Percentiles rank a stretch among this genome's conserved stretches.
These are phyloP conservation scores for Venturia effusa DNA, from an alignment of 2,329 filamentous ascomycete genomes.

Conservation along the genomic window DNA sequence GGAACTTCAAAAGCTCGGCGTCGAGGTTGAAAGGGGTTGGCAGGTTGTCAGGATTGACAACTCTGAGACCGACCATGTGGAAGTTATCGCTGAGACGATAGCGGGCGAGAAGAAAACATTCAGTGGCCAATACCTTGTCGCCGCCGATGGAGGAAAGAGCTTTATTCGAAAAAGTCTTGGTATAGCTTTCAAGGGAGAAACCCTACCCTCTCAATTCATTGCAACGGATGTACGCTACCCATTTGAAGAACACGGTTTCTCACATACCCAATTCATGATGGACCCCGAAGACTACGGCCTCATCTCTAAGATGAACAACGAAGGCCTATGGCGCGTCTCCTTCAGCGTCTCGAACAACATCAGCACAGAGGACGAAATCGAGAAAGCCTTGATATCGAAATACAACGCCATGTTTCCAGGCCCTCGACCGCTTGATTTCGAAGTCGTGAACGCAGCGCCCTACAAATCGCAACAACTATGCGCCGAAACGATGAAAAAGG, in stretches of 20 bases:
- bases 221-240: slow-evolving; percentile 29
- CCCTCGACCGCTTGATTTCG: slow-evolving; percentile 18
- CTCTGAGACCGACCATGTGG: neutral
- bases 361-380: neutral
- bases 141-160: slow-evolving; percentile 41
- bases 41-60: neutral
- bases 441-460: slow-evolving; percentile 25
- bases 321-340: slow-evolving; percentile 29
- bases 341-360: slow-evolving; percentile 1
- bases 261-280: slow-evolving; percentile 27
- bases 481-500: slow-evolving; percentile 21
- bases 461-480: slow-evolving; percentile 32
- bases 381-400: neutral
- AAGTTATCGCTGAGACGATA: neutral
- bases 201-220: slow-evolving; percentile 41
- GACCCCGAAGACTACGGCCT: slow-evolving; percentile 27
- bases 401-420: slow-evolving; percentile 1
- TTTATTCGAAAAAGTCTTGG: slow-evolving; percentile 36
- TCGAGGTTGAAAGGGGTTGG: neutral
- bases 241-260: slow-evolving; percentile 27
- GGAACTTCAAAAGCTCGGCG: neutral
- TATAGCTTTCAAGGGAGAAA: slow-evolving; percentile 41
- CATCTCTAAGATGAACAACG: slow-evolving; percentile 24
- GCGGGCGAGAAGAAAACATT: slow-evolving; percentile 16
- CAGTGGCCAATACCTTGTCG: slow-evolving; percentile 36